A percentile compares a stretch with the other conserved stretches of the same genome.
These are phyloP conservation scores for Otatea glauca DNA, from an alignment of 176 grass and related monocot species.

Conservation along the genomic window DNA sequence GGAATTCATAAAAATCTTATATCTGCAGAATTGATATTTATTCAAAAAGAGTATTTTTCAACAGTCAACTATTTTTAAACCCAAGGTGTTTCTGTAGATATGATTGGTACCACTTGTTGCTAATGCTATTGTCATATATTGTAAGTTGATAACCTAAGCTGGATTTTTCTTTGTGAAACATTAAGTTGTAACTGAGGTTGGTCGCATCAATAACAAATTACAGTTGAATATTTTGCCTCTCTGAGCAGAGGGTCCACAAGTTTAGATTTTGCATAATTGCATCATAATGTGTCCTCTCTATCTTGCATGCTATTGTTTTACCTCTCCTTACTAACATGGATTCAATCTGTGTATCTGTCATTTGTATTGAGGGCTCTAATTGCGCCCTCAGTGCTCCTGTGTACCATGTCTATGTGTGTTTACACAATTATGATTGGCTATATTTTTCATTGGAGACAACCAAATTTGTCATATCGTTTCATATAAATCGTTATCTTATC, in stretches of 20 bases:
- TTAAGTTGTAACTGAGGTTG: not conserved
- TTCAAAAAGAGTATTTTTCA: not conserved
- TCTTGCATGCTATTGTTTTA: not conserved
- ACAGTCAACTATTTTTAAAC: not conserved
- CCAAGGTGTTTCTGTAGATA: not conserved
- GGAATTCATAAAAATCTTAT: not conserved
- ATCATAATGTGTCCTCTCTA: not conserved
- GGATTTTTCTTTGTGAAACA: slow-evolving; percentile 7
- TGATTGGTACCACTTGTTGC: not conserved
- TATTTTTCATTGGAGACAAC: not conserved
- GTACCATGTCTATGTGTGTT: not conserved
- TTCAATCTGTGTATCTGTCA: not conserved
- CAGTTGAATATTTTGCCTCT: not conserved
- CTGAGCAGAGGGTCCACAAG: no score
- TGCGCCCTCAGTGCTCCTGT: not conserved
- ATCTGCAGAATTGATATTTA: slow-evolving; percentile 1
- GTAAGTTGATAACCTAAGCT: slow-evolving; percentile 17
- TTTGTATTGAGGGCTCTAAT: slow-evolving; percentile 4
- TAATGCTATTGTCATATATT: not conserved
- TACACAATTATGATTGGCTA: slow-evolving; percentile 10
- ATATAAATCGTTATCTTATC: slow-evolving; percentile 31
- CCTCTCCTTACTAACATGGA: slow-evolving; percentile 1
- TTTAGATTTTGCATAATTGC: not conserved
- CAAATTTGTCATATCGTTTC: slow-evolving; percentile 28
- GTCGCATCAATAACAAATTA: not conserved